Evolutionary conservation across 345 rosid genomes (phyloP).

Genomic region (Arabidopsis thaliana): DNA sequence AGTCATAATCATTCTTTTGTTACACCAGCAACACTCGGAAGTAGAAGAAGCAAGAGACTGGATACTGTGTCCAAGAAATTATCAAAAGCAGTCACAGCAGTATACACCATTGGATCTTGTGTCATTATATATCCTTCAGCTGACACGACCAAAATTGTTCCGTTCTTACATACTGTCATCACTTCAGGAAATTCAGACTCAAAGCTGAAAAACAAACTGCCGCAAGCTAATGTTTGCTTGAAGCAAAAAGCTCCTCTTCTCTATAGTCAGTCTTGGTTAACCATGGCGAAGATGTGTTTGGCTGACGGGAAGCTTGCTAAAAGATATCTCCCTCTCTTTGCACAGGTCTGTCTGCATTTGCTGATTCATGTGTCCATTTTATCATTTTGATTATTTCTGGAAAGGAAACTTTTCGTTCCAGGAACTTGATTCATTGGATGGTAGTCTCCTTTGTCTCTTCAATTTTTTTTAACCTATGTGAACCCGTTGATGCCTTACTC

Average conservation of each 20-base stretch:
- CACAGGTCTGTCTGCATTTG: constrained; percentile 60
- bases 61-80: constrained; percentile 47
- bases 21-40: constrained; percentile 68
- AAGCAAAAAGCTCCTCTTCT: constrained; percentile 71
- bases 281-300: constrained; percentile 92
- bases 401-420: neutral
- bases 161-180: constrained; percentile 72
- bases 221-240: constrained; percentile 57
- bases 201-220: constrained; percentile 62
- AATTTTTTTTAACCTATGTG: constrained; percentile 16
- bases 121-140: constrained; percentile 74
- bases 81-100: constrained; percentile 68
- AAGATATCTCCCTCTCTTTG: constrained; percentile 84
- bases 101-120: constrained; percentile 79
- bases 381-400: neutral
- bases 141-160: constrained; percentile 65
- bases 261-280: constrained; percentile 86
- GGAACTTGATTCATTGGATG: neutral
- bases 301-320: constrained; percentile 90
- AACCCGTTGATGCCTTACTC: constrained; percentile 22
- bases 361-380: constrained; percentile 1
- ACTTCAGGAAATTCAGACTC: constrained; percentile 73
- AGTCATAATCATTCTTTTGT: constrained; percentile 49
- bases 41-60: constrained; percentile 58
- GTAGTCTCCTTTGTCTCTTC: constrained; percentile 16